Evolutionary conservation across 495 filamentous ascomycete species (phyloP), one percentile per base, ranked within the genome.

Genomic region (Penicillium cosmopolitanum): DNA sequence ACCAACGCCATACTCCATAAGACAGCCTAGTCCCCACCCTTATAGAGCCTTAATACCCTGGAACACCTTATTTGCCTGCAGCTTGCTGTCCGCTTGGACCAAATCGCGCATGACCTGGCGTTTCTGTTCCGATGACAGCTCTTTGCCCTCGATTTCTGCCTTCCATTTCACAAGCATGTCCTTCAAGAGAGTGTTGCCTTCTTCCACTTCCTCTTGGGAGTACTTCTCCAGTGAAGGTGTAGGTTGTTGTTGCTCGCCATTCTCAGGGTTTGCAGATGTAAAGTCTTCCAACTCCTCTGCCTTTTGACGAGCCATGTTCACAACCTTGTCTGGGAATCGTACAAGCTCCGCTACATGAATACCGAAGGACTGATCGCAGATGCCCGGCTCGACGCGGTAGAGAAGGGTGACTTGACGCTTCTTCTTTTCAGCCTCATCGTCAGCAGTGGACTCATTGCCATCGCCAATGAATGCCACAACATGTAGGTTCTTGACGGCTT

Each of bases 291-390:
- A 81, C 80, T 99, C 95, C 71, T 97, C 95, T 2, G 95, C 95
- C 76, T 98, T 98, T 60, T 95, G 85, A 77, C 96, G 96, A 25
- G 95, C 95, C 95, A 98, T 99, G 65, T 92, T 92, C 54, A 99
- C 90, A 5, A 99, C 95, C 75, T 98, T 99, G 53, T 90, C 86
- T 3, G 95, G 95, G 80, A 99, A 99, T n/a, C 93, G 85, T 9
- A 99, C 95, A 1, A 99, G 85, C 77, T 99, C 95, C 10, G 95
- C 95, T 12, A 99, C 95, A 72, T 98, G 95, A 69, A 98, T 98
- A 64, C 95, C 95, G 74, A 98, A 98, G 38, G 87, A 91, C 73
- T 98, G 95, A 70, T 99, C 95, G 77, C 92, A 96, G 64, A 98
- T 88, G 38, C 95, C 96, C 5, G 92, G 90, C 63, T 93, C 90